Evolutionary conservation across 2,329 filamentous ascomycete species (phyloP).

Genomic region (Ceratocystis papillata): DNA sequence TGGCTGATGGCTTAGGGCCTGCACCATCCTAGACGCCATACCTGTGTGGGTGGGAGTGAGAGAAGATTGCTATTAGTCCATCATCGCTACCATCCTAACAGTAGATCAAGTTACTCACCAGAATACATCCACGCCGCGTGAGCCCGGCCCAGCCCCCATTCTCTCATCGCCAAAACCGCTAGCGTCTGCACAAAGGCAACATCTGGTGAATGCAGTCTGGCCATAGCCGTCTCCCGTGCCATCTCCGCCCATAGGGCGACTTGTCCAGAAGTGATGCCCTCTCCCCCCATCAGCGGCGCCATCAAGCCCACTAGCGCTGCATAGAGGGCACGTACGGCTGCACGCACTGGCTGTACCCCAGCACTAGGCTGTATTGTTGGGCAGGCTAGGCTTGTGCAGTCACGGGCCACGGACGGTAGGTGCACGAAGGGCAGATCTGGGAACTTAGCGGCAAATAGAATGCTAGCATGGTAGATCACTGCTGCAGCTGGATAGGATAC

Average conservation of each 20-base stretch:
- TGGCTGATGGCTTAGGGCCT: not conserved
- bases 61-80: not conserved
- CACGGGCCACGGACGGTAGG: slow-evolving; percentile 7
- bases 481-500: not conserved
- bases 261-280: slow-evolving; percentile 1
- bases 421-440: slow-evolving; percentile 17
- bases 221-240: slow-evolving; percentile 14
- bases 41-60: not conserved
- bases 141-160: slow-evolving; percentile 10
- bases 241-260: not conserved
- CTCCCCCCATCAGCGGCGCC: slow-evolving; percentile 6
- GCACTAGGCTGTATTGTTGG: not conserved
- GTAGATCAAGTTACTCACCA: not conserved
- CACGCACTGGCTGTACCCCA: not conserved
- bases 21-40: slow-evolving; percentile 19
- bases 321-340: slow-evolving; percentile 3
- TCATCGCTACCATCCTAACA: not conserved
- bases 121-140: slow-evolving; percentile 19
- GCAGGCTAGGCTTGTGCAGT: not conserved
- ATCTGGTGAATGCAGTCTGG: not conserved
- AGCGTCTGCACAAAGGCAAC: slow-evolving; percentile 10
- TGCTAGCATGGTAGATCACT: slow-evolving; percentile 16
- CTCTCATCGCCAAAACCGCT: slow-evolving; percentile 9
- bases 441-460: slow-evolving; percentile 13
- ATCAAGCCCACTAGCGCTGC: slow-evolving; percentile 10